phyloP scores from a whole-genome alignment of 164 flowering plant genomes.

The Aristolochia contorta region DNA sequence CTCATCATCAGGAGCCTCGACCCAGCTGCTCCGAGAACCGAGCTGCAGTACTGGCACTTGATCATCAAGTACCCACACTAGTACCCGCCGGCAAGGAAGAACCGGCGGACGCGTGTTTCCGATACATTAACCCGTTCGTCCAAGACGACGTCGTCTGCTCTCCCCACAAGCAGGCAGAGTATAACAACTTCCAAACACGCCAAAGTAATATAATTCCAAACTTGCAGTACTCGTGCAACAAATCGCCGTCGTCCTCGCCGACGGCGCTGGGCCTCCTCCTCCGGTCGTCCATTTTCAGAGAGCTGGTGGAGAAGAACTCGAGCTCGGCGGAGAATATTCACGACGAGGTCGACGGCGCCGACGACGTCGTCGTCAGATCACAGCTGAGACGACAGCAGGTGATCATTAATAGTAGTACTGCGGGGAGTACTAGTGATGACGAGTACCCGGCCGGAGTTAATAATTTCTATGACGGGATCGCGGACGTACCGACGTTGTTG shows the following conservation, averaged over 20 bases:
- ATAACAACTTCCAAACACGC: too few relatives aligned
- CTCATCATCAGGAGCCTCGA: conserved; percentile 25
- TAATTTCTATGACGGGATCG: conserved; percentile 16
- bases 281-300: conserved; percentile 46
- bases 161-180: conserved; percentile 21
- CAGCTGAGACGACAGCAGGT: too few relatives aligned
- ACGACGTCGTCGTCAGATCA: conserved; percentile 1
- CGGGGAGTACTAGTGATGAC: too few relatives aligned
- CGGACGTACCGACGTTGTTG: conserved; percentile 10
- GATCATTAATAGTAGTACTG: too few relatives aligned
- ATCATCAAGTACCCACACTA: background rate
- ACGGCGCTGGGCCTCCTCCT: conserved; percentile 56
- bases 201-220: too few relatives aligned
- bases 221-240: conserved; percentile 19
- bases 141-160: conserved; percentile 5
- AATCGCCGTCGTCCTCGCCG: conserved; percentile 28
- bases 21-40: background rate
- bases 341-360: conserved; percentile 16
- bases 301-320: conserved; percentile 47
- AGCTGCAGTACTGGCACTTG: too few relatives aligned
- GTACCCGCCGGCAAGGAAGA: background rate
- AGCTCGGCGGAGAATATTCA: conserved; percentile 6
- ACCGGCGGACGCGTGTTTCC: conserved; percentile 9
- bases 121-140: conserved; percentile 16
- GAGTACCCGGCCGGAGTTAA: too few relatives aligned